Evolutionary conservation across 192 early-diverging fungal genomes (phyloP), one percentile per base, ranked within the genome.

Genomic region (Pilaira anomala): DNA sequence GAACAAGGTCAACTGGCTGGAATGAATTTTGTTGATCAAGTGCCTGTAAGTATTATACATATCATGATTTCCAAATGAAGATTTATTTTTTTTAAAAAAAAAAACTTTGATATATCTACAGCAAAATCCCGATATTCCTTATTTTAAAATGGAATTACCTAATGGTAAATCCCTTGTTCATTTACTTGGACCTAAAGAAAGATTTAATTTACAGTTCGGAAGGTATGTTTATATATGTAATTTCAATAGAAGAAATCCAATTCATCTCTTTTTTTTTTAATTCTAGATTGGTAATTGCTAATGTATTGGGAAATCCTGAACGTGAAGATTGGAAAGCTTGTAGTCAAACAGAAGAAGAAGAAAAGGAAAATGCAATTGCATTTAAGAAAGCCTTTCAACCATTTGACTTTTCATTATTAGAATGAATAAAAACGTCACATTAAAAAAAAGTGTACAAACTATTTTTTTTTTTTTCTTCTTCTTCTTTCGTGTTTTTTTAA

Each of bases 261-360:
- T 21, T 16, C 59, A 42, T 21, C 28, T 60, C 26, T 50, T 28
- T n/a, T n/a, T n/a, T n/a, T n/a, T 62, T 16, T 2, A 46, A 36
- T 61, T 45, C 8, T 40, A 84, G 84, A 68, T 76, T 70, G 40
- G 78, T 90, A 0, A 68, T 93, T 46, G 88, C 92, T 0, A 75
- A 75, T 8, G 70, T 89, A 6, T 64, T 96, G 30, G 89, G 76
- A 0, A 67, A 62, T 0, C 88, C 90, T 14, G 82, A 90, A 13
- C 78, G 90, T 54, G 86, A 80, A 55, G 78, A 90, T 66, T 98
- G 96, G 96, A 93, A 87, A 72, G 66, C 71, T 18, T 94, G 93
- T 62, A 63, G 82, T 7, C 76, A 88, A 33, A 51, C 76, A 2
- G 71, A 83, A 48, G 84, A 85, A n/a, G 81, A 87, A 29, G 93